Percentiles rank a stretch among this genome's conserved stretches.
Conservation (phyloP, 495 filamentous ascomycete species). For the Alectoria sarmentosa region DNA sequence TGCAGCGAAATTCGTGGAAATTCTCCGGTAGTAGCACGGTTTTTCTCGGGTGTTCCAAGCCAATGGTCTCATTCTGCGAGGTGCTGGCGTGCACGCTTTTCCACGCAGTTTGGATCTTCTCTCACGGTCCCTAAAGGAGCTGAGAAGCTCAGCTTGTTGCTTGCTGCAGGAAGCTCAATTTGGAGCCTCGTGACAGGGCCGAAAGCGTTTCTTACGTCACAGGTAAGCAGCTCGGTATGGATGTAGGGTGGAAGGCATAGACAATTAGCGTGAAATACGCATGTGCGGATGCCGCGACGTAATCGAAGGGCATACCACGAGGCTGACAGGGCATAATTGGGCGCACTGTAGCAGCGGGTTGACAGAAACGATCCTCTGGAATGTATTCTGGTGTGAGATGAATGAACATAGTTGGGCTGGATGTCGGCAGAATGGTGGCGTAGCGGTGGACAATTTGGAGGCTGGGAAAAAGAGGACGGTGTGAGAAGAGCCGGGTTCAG, state of each 20-base stretch:
- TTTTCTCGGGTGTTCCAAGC: background rate
- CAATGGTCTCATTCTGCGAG: background rate
- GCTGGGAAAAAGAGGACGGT: background rate
- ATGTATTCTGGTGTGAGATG: background rate
- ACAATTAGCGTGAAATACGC: background rate
- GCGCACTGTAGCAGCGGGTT: background rate
- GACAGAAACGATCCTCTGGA: background rate
- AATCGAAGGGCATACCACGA: background rate
- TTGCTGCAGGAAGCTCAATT: background rate
- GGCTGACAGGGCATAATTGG: background rate
- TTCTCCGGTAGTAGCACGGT: background rate
- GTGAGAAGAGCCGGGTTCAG: background rate
- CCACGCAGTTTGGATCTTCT: background rate
- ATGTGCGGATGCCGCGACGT: background rate
- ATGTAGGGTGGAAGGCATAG: background rate
- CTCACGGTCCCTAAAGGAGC: background rate
- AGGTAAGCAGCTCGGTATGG: background rate
- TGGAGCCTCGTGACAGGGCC: background rate
- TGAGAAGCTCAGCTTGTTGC: background rate
- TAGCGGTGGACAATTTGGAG: background rate
- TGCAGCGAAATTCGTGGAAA: background rate
- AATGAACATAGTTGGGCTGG: background rate
- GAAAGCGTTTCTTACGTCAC: background rate
- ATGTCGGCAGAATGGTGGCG: background rate
- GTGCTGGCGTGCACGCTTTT: background rate